Percentiles rank a stretch among this genome's conserved stretches.
Evolutionary conservation across 805 yeast species (phyloP).

Genomic region (Groenewaldozyma salmanticensis): DNA sequence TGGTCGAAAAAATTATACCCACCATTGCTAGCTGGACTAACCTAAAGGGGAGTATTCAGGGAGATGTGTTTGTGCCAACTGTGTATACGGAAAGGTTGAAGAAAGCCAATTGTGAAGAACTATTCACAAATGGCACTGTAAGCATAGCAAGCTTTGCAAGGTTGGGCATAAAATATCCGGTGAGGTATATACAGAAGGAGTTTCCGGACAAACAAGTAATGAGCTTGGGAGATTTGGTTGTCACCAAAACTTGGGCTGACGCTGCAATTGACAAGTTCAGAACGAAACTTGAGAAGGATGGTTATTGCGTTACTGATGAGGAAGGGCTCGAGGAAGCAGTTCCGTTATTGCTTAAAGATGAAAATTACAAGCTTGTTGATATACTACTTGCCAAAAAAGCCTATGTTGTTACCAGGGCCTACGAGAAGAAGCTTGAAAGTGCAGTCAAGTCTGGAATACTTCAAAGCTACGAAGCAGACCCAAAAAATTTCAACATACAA

Average conservation of each 20-base stretch:
- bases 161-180: constrained; percentile 4
- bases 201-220: not conserved
- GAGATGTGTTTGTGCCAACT: constrained; percentile 10
- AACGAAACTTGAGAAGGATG: not conserved
- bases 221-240: not conserved
- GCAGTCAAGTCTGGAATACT: too few species aligned
- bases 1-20: too few species aligned
- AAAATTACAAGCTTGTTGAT: not conserved
- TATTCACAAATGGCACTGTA: constrained; percentile 4
- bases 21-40: too few species aligned
- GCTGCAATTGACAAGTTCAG: not conserved
- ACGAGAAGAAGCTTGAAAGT: too few species aligned
- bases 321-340: not conserved
- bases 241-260: constrained; percentile 3
- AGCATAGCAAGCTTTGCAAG: constrained; percentile 1
- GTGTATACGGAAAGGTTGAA: constrained; percentile 6
- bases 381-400: too few species aligned
- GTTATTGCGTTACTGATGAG: constrained; percentile 5
- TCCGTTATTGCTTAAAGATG: not conserved
- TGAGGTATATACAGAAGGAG: not conserved
- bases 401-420: too few species aligned
- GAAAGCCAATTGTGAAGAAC: not conserved
- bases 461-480: too few species aligned
- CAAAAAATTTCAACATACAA: too few species aligned
- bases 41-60: too few species aligned